Evolutionary conservation across 768 basidiomycete species (phyloP).

Genomic region (Hygrophorus pudorinus): DNA sequence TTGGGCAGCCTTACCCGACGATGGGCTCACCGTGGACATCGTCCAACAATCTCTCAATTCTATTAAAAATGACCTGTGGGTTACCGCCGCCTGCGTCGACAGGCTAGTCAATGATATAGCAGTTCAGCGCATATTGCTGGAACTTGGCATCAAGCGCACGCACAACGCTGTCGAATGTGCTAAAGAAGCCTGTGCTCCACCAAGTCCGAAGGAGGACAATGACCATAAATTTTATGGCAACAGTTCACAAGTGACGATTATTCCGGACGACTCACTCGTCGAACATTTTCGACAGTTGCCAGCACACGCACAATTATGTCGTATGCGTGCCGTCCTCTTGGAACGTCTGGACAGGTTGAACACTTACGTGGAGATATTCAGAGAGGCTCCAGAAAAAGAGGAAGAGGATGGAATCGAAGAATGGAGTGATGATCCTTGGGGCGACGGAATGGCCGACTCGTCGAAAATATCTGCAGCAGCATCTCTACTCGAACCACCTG

Average conservation of each 20-base stretch:
- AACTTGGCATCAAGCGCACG: slow-evolving; percentile 56
- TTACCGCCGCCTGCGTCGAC: slow-evolving; percentile 63
- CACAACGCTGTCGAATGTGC: slow-evolving; percentile 35
- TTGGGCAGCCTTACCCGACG: slow-evolving; percentile 51
- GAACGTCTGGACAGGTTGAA: slow-evolving; percentile 58
- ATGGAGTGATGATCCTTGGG: slow-evolving; percentile 79
- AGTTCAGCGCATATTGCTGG: slow-evolving; percentile 48
- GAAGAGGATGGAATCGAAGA: slow-evolving; percentile 48
- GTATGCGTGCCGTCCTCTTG: slow-evolving; percentile 59
- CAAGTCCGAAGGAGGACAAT: background rate
- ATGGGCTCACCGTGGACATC: slow-evolving; percentile 42
- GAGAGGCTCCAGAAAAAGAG: slow-evolving; percentile 28
- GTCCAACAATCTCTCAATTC: slow-evolving; percentile 38
- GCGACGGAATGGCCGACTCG: slow-evolving; percentile 26
- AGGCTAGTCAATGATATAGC: slow-evolving; percentile 47
- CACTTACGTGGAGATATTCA: slow-evolving; percentile 58
- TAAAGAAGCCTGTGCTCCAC: slow-evolving; percentile 23
- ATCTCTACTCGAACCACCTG: slow-evolving; percentile 24
- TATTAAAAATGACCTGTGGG: slow-evolving; percentile 67
- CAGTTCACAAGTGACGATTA: slow-evolving; percentile 10
- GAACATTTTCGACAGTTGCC: slow-evolving; percentile 49
- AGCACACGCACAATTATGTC: slow-evolving; percentile 54
- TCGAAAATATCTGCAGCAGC: slow-evolving; percentile 20
- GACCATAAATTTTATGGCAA: slow-evolving; percentile 3
- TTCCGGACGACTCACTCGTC: slow-evolving; percentile 23